Conservation (phyloP, 306 rosid species). For the Gastrolobium bilobum region DNA sequence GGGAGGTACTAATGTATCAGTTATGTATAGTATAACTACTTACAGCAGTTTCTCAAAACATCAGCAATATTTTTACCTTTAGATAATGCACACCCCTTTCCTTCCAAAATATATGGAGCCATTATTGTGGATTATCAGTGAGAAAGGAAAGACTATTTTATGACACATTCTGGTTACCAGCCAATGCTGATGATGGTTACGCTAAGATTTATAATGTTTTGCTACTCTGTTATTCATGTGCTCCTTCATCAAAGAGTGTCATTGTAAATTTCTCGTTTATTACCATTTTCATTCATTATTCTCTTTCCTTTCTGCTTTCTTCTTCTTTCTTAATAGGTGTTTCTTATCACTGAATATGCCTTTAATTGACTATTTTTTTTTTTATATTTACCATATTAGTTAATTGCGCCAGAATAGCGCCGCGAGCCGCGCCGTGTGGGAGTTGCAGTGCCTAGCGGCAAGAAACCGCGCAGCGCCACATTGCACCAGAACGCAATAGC, state of each 20-base stretch:
- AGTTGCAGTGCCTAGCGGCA: no score
- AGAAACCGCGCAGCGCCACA: no score
- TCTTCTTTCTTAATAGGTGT: background rate
- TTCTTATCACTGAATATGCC: background rate
- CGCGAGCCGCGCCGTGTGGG: no score
- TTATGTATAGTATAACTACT: background rate
- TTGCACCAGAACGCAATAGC: no score
- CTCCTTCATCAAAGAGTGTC: background rate
- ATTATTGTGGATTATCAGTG: background rate
- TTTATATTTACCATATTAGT: background rate
- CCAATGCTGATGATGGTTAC: background rate
- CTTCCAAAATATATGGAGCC: background rate
- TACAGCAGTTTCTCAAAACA: background rate
- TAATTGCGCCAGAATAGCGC: no score
- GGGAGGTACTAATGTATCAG: constrained; percentile 2
- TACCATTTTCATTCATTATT: background rate
- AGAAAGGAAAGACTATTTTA: background rate
- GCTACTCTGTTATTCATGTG: background rate
- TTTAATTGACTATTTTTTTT: constrained; percentile 2
- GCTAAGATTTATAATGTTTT: background rate
- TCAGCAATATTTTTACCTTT: background rate
- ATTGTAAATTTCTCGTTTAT: background rate
- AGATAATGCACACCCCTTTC: background rate
- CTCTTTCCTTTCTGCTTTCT: background rate
- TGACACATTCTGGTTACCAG: background rate